These are phyloP conservation scores for Saturnispora besseyi DNA, from an alignment of 805 yeast genomes.

Conservation along the genomic window DNA sequence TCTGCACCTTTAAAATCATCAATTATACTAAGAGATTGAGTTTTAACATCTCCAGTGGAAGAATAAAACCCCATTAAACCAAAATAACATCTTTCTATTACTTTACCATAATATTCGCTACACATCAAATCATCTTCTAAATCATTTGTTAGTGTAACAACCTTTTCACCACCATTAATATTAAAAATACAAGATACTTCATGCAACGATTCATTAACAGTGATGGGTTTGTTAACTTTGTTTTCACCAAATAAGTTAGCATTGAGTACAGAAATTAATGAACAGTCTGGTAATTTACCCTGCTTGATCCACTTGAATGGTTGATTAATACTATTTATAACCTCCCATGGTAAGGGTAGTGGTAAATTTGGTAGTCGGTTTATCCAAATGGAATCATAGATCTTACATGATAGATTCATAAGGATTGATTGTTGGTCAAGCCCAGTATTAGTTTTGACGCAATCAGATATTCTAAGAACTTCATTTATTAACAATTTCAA, in stretches of 20 bases:
- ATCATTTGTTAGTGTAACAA: background rate
- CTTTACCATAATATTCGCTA: background rate
- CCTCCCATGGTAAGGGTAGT: background rate
- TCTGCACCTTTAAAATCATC: conserved; percentile 1
- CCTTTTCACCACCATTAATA: background rate
- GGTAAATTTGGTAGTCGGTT: background rate
- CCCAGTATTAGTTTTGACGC: background rate
- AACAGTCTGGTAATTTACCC: conserved; percentile 6
- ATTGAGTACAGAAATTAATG: conserved; percentile 2
- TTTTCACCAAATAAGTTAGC: conserved; percentile 2
- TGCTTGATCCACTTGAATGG: background rate
- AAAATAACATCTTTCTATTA: conserved; percentile 1
- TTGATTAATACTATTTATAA: background rate
- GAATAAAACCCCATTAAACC: background rate
- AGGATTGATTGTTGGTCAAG: background rate
- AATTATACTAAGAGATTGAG: background rate
- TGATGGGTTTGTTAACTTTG: background rate
- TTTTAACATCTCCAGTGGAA: background rate
- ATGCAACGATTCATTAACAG: background rate
- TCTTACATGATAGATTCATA: background rate
- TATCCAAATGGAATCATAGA: background rate
- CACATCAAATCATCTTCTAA: background rate
- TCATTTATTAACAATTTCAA: background rate
- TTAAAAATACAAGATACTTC: background rate
- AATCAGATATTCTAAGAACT: background rate